Percentiles rank a stretch among this genome's conserved stretches.
phyloP scores from a whole-genome alignment of 495 filamentous ascomycete genomes.

The Bryoglossum gracile region DNA sequence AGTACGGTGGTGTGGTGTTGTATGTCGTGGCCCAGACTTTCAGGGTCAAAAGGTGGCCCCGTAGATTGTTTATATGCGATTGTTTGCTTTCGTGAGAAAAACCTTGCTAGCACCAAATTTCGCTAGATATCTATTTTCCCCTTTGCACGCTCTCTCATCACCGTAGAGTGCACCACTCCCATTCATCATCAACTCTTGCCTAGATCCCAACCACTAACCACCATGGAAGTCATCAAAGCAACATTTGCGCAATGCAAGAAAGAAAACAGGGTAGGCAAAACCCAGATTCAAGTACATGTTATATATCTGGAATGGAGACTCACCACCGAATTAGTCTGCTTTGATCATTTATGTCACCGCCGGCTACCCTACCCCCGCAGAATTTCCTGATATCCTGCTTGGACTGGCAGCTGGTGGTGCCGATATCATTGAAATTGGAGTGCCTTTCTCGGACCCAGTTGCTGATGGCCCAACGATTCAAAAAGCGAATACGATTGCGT shows the following conservation, averaged over 20 bases:
- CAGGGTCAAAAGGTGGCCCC: too few relatives aligned
- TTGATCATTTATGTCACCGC: slow-evolving; percentile 95
- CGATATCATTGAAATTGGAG: slow-evolving; percentile 79
- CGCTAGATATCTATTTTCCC: too few relatives aligned
- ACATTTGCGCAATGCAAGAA: slow-evolving; percentile 86
- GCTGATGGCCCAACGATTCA: slow-evolving; percentile 94
- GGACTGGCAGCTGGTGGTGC: slow-evolving; percentile 90
- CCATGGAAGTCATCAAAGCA: slow-evolving; percentile 71
- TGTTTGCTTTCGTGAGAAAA: too few relatives aligned
- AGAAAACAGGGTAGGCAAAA: slow-evolving; percentile 50
- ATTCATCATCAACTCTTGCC: not conserved
- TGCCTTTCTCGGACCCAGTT: slow-evolving; percentile 97
- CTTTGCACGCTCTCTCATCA: too few relatives aligned
- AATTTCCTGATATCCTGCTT: slow-evolving; percentile 75
- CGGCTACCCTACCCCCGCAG: slow-evolving; percentile 75
- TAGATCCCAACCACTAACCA: slow-evolving; percentile 8
- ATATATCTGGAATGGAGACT: slow-evolving; percentile 6
- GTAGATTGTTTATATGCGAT: too few relatives aligned
- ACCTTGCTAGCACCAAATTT: too few relatives aligned
- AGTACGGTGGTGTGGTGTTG: too few relatives aligned
- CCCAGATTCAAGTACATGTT: not conserved
- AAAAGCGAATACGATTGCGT: slow-evolving; percentile 73
- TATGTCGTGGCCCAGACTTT: too few relatives aligned
- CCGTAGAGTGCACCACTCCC: not conserved
- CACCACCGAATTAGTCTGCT: slow-evolving; percentile 45